Evolutionary conservation across 495 filamentous ascomycete species (phyloP).

Genomic region (Xylaria bambusicola): DNA sequence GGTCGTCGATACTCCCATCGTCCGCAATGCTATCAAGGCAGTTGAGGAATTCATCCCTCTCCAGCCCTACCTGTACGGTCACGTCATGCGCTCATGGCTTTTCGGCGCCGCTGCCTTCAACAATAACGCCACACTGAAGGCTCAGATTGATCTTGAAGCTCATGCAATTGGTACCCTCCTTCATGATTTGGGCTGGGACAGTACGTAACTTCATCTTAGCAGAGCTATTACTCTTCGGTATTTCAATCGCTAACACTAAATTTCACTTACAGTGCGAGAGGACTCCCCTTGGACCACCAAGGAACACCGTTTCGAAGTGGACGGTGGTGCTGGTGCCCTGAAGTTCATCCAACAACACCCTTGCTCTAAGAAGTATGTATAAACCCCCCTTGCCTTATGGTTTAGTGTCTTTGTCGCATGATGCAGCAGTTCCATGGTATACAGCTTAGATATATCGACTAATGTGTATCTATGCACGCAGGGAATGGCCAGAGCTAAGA

Average conservation of each 20-base stretch:
- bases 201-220: slow-evolving; percentile 12
- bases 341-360: slow-evolving; percentile 41
- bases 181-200: slow-evolving; percentile 56
- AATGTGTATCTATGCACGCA: too few relatives aligned
- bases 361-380: slow-evolving; percentile 11
- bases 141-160: slow-evolving; percentile 42
- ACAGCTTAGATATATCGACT: too few relatives aligned
- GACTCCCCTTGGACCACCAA: slow-evolving; percentile 28
- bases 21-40: slow-evolving; percentile 12
- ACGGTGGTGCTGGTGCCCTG: slow-evolving; percentile 51
- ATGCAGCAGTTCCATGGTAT: too few relatives aligned
- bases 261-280: slow-evolving; percentile 14
- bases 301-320: slow-evolving; percentile 59
- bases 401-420: too few relatives aligned
- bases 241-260: slow-evolving; percentile 35
- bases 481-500: slow-evolving; percentile 40
- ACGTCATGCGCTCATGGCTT: slow-evolving; percentile 35
- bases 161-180: slow-evolving; percentile 48
- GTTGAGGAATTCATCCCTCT: slow-evolving; percentile 20
- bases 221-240: slow-evolving; percentile 5
- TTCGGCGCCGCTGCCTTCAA: slow-evolving; percentile 30
- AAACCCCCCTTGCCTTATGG: too few relatives aligned
- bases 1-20: slow-evolving; percentile 15
- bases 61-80: slow-evolving; percentile 28
- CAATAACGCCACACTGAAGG: slow-evolving; percentile 31